Conservation (phyloP, 1,284 basidiomycete species). For the Rhodotorula sp. region DNA sequence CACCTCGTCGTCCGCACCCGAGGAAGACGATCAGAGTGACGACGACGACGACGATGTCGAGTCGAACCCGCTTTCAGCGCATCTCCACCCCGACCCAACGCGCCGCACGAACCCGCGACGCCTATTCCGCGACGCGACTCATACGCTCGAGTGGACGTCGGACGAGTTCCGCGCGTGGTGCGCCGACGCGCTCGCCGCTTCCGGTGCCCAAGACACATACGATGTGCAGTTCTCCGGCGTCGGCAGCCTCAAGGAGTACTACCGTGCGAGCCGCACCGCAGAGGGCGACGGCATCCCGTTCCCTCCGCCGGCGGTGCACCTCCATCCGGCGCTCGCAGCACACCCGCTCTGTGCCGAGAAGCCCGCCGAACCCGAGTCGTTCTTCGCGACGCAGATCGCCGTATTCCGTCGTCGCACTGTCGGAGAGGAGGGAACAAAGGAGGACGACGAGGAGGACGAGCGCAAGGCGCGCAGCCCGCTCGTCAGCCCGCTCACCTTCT, state of each 20-base stretch:
- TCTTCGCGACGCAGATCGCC: constrained; percentile 72
- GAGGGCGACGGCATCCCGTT: constrained; percentile 24
- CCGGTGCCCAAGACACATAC: constrained; percentile 36
- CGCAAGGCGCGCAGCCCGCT: constrained; percentile 50
- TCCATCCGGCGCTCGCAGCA: constrained; percentile 32
- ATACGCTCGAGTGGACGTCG: constrained; percentile 89
- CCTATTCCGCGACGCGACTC: constrained; percentile 72
- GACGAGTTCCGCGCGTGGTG: constrained; percentile 79
- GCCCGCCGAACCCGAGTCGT: constrained; percentile 38
- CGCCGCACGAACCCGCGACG: constrained; percentile 58
- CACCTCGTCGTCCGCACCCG: not conserved
- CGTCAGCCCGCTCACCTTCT: constrained; percentile 25
- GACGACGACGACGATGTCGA: not conserved
- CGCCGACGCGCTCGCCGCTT: constrained; percentile 42
- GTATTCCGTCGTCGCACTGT: constrained; percentile 57
- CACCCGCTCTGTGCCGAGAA: not conserved
- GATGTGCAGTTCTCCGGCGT: constrained; percentile 35
- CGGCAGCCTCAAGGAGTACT: constrained; percentile 40
- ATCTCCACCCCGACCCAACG: constrained; percentile 71
- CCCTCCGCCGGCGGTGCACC: constrained; percentile 34
- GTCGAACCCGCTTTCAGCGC: not conserved
- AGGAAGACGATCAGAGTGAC: not conserved
- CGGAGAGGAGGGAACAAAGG: not conserved
- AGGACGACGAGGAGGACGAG: constrained; percentile 41
- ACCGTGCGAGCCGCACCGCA: constrained; percentile 4